Percentiles rank a stretch among this genome's conserved stretches.
Evolutionary conservation across 805 yeast genomes (phyloP).

Genomic region (Lipomyces kockii): DNA sequence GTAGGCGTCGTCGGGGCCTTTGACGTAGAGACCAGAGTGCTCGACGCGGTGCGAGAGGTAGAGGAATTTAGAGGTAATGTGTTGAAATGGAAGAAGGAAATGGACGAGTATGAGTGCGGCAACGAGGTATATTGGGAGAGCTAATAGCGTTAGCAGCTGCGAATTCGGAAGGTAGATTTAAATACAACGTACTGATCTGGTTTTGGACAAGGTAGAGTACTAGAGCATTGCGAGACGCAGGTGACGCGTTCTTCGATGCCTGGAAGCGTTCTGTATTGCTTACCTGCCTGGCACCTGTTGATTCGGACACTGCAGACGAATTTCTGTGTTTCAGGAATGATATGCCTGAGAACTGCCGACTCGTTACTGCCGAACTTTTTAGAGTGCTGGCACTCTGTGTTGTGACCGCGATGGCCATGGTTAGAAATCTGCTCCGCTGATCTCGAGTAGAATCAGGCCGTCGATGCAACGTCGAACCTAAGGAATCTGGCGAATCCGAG

Average conservation of each 20-base stretch:
- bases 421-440: not conserved
- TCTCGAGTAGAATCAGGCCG: not conserved
- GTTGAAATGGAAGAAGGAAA: slow-evolving; percentile 38
- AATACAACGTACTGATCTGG: slow-evolving; percentile 20
- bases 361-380: not conserved
- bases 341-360: not conserved
- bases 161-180: not conserved
- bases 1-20: slow-evolving; percentile 36
- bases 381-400: not conserved
- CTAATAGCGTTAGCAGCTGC: slow-evolving; percentile 8
- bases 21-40: slow-evolving; percentile 30
- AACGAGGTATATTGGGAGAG: slow-evolving; percentile 24
- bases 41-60: slow-evolving; percentile 47
- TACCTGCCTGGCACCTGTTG: not conserved
- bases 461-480: not conserved
- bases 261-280: not conserved
- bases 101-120: slow-evolving; percentile 17
- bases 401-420: not conserved
- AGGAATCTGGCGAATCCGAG: not conserved
- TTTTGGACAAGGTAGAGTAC: slow-evolving; percentile 20
- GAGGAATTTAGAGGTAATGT: slow-evolving; percentile 43
- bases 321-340: not conserved
- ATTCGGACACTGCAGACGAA: not conserved
- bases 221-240: slow-evolving; percentile 10
- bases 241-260: slow-evolving; percentile 11